phyloP scores from a whole-genome alignment of 2,329 filamentous ascomycete species.

The Ophiocordyceps camponoti-rufipedis region DNA sequence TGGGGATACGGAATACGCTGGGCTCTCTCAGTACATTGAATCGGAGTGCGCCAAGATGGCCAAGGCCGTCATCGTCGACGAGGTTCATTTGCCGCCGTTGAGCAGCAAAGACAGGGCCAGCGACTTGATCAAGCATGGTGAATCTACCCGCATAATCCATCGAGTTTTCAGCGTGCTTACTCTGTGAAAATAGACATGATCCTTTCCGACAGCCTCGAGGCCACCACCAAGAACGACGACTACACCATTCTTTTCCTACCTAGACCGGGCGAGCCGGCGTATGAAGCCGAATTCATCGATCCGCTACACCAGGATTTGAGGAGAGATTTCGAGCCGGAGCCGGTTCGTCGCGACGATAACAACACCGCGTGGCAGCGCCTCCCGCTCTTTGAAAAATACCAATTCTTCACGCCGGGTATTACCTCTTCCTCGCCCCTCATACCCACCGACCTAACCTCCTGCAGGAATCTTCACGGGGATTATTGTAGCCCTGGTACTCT shows the following conservation, averaged over 20 bases:
- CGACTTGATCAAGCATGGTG: conserved; percentile 29
- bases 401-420: conserved; percentile 76
- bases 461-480: conserved; percentile 80
- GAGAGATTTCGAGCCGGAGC: conserved; percentile 26
- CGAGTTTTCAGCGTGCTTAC: conserved; percentile 1
- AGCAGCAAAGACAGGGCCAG: conserved; percentile 21
- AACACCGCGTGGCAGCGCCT: conserved; percentile 20
- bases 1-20: conserved; percentile 23
- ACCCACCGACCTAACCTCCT: neutral
- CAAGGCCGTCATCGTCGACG: conserved; percentile 18
- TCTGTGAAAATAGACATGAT: conserved; percentile 23
- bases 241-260: conserved; percentile 68
- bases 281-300: conserved; percentile 47
- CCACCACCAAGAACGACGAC: conserved; percentile 18
- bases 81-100: conserved; percentile 22
- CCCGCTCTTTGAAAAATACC: conserved; percentile 76
- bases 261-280: conserved; percentile 36
- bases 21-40: conserved; percentile 25
- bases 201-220: conserved; percentile 29
- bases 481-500: conserved; percentile 48
- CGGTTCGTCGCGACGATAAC: conserved; percentile 19
- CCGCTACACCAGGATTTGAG: conserved; percentile 56
- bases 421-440: neutral
- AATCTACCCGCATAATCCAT: too few relatives aligned
- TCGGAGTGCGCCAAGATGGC: conserved; percentile 23